These are phyloP conservation scores for Lentinula novae-zelandiae DNA, from an alignment of 1,284 basidiomycete species.

Conservation along the genomic window DNA sequence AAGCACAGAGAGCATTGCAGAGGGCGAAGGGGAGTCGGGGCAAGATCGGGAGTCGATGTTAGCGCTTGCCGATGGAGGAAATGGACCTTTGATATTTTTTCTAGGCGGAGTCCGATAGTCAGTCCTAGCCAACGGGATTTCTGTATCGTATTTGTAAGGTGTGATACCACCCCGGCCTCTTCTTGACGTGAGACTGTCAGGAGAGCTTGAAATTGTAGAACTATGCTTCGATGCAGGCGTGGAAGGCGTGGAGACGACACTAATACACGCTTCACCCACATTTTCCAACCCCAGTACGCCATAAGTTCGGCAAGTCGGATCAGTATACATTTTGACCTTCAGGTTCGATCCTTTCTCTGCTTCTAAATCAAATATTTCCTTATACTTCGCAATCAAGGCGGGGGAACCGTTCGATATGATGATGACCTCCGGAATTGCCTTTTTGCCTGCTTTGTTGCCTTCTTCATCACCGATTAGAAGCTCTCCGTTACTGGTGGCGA, in stretches of 20 bases:
- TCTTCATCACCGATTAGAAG: background rate
- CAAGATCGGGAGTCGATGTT: slow-evolving; percentile 18
- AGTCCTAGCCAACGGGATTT: background rate
- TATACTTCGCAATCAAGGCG: slow-evolving; percentile 70
- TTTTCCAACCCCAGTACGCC: slow-evolving; percentile 74
- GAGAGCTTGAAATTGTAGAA: background rate
- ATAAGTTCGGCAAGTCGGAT: slow-evolving; percentile 71
- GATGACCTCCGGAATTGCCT: slow-evolving; percentile 57
- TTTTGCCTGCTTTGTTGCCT: slow-evolving; percentile 1
- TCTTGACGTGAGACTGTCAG: background rate
- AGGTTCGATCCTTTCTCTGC: slow-evolving; percentile 31
- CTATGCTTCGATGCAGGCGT: background rate
- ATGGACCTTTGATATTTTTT: background rate
- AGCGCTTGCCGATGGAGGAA: too few relatives aligned
- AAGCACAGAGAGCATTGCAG: background rate
- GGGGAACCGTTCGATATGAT: slow-evolving; percentile 66
- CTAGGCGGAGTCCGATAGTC: slow-evolving; percentile 3
- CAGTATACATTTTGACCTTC: slow-evolving; percentile 71
- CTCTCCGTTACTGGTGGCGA: background rate
- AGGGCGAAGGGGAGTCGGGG: background rate
- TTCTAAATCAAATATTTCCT: slow-evolving; percentile 52
- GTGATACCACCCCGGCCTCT: background rate
- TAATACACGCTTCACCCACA: slow-evolving; percentile 37
- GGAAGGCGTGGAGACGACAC: slow-evolving; percentile 2
- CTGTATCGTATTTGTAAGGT: background rate